phyloP scores from a whole-genome alignment of 1,139 yeast genomes.

The Candida labiduridarum region DNA sequence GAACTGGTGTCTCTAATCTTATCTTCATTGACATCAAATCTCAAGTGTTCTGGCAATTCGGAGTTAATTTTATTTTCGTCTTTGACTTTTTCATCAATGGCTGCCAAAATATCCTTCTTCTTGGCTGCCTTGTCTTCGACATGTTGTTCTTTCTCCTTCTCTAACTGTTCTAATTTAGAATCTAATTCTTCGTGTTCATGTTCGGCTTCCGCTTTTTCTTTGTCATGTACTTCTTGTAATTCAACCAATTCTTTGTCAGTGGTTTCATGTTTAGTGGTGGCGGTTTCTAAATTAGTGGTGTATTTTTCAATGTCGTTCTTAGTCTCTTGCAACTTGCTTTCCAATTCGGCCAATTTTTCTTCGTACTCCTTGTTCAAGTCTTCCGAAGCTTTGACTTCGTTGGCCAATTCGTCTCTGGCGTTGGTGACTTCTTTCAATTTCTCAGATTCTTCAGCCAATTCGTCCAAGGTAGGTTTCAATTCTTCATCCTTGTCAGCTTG shows the following conservation, averaged over 20 bases:
- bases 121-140: slow-evolving; percentile 30
- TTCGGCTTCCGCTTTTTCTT: slow-evolving; percentile 29
- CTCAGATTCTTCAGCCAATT: slow-evolving; percentile 39
- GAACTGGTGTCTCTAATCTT: slow-evolving; percentile 45
- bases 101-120: slow-evolving; percentile 36
- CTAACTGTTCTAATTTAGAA: slow-evolving; percentile 32
- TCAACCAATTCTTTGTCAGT: slow-evolving; percentile 35
- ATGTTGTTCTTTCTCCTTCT: slow-evolving; percentile 31
- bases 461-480: slow-evolving; percentile 44
- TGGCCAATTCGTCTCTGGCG: slow-evolving; percentile 37
- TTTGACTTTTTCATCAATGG: slow-evolving; percentile 38
- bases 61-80: slow-evolving; percentile 48
- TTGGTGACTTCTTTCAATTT: slow-evolving; percentile 44
- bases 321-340: slow-evolving; percentile 39
- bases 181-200: slow-evolving; percentile 34
- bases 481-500: slow-evolving; percentile 49
- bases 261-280: slow-evolving; percentile 33
- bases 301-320: slow-evolving; percentile 40
- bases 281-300: slow-evolving; percentile 34
- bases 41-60: slow-evolving; percentile 57
- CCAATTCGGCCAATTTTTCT: slow-evolving; percentile 36
- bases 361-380: slow-evolving; percentile 37
- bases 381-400: slow-evolving; percentile 38
- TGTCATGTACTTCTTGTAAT: slow-evolving; percentile 27
- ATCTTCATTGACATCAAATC: slow-evolving; percentile 42